Evolutionary conservation across 2,329 filamentous ascomycete genomes (phyloP), one percentile per base, ranked within the genome.

Genomic region (Epichloe gansuensis): DNA sequence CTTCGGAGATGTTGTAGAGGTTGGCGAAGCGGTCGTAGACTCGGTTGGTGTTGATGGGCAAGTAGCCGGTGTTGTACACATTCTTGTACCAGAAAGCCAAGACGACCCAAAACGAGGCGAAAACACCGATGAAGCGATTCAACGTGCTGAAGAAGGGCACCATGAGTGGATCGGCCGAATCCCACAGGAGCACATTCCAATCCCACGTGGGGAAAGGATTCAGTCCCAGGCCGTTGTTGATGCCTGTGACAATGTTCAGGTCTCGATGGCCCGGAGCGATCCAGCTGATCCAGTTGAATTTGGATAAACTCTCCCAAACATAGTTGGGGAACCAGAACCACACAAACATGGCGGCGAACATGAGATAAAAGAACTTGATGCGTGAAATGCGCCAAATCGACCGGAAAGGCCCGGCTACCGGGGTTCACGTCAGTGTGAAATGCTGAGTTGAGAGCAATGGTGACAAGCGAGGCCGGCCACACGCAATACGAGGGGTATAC

Each of bases 261-360:
- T 71, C 63, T 13, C 66, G 63, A 55, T 75, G 72, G 37, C 65
- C 60, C 0, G 76, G 76, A 2, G 72, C 66, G 52, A 81, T 80
- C 77, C 77, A 81, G 13, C 72, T 73, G 56, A 80, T 70, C 75
- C 76, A 81, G 65, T 71, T 77, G 61, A 81, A 81, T 57, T 71
- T 67, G 53, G 72, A 74, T 12, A 81, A 62, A 5, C 72, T 75
- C 15, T 67, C 69, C 60, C 76, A 80, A 55, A 81, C 67, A 57
- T 74, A 79, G 59, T 75, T 72, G 3, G 78, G 78, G 57, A 81
- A 75, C 76, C 76, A 80, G 61, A 79, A 81, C 65, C 74, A 81
- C 11, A 78, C 58, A 48, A 80, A 80, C 74, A 79, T 79, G 58
- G 69, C 71, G 8, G 62, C 67, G 45, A 77, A 77, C 49, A 73